These are phyloP conservation scores for Pseudohyphozyma bogoriensis DNA, from an alignment of 768 basidiomycete genomes.

Conservation along the genomic window DNA sequence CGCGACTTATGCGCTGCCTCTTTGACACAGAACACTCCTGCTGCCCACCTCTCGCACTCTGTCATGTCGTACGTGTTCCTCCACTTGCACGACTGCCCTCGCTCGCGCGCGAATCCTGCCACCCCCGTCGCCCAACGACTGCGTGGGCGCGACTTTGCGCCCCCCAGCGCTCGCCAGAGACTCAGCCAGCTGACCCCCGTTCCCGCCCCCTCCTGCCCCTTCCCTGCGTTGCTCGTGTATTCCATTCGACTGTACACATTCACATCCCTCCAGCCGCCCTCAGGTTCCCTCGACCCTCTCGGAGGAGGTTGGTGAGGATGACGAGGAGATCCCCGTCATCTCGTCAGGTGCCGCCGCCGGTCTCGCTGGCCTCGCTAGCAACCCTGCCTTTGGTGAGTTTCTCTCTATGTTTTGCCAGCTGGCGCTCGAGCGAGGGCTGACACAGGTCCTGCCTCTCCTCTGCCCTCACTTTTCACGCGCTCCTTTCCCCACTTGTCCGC, in stretches of 20 bases:
- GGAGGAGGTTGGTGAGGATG: slow-evolving; percentile 31
- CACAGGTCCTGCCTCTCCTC: not conserved
- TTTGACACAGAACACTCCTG: slow-evolving; percentile 25
- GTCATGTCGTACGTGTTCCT: slow-evolving; percentile 27
- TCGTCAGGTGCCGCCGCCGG: slow-evolving; percentile 23
- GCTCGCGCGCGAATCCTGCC: no score
- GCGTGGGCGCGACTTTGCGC: not conserved
- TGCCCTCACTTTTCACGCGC: not conserved
- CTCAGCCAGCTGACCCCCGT: not conserved
- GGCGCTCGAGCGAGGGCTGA: not conserved
- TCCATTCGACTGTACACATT: not conserved
- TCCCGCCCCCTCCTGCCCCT: not conserved
- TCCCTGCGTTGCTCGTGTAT: not conserved
- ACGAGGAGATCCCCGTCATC: slow-evolving; percentile 32
- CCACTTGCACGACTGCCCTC: no score
- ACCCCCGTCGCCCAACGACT: not conserved
- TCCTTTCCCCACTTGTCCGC: not conserved
- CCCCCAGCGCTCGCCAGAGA: not conserved
- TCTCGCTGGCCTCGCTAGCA: slow-evolving; percentile 25
- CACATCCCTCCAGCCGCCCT: slow-evolving; percentile 18
- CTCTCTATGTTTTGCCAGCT: not conserved
- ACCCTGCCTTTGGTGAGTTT: slow-evolving; percentile 31
- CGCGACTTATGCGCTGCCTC: no score
- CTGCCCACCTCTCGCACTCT: slow-evolving; percentile 23
- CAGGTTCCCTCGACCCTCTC: slow-evolving; percentile 32